Evolutionary conservation across 2,329 filamentous ascomycete genomes (phyloP), one percentile per base, ranked within the genome.

Genomic region (Rhinocladiella similis): DNA sequence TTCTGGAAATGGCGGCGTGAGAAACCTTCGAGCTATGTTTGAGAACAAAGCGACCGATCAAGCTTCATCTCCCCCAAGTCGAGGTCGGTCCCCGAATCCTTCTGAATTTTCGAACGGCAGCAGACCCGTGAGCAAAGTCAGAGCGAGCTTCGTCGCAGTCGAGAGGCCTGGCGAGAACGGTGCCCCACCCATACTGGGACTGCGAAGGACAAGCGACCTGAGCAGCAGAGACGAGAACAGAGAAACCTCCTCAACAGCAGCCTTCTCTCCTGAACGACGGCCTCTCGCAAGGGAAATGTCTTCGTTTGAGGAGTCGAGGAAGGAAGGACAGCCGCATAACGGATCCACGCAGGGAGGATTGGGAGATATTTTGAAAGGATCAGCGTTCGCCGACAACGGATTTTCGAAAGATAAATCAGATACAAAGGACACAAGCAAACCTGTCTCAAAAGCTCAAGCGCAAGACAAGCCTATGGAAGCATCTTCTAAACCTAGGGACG

Each of bases 21-120:
- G 81, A 75, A 89, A 89, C 75, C 83, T 92, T 64, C 81, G 87
- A 66, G 89, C 89, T 68, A 90, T 89, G 81, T 91, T 91, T 71
- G 89, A 92, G 78, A 84, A 85, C 70, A 89, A 84, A 73, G 83
- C 81, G 70, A 82, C 84, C 64, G 77, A 78, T 60, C 84, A 63
- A 45, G 66, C 84, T 64, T 77, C 79, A 56, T 86, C 82, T 66
- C 82, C 85, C 63, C 84, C 85, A 14, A 86, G 88, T 62, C 80
- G 88, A 76, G 88, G 88, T 59, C 81, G 88, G 71, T 88, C 86
- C 56, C 87, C 87, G 52, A 83, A 80, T 54, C 70, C 68, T 22
- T 74, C 74, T 35, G 72, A 73, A 63, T 70, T 70, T 63, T 72
- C 71, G 59, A 72, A 66, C 56, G 56, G 71, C 72, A 61, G 84